Evolutionary conservation across 148 eudicot species (phyloP).

Genomic region (Agrostemma githago): DNA sequence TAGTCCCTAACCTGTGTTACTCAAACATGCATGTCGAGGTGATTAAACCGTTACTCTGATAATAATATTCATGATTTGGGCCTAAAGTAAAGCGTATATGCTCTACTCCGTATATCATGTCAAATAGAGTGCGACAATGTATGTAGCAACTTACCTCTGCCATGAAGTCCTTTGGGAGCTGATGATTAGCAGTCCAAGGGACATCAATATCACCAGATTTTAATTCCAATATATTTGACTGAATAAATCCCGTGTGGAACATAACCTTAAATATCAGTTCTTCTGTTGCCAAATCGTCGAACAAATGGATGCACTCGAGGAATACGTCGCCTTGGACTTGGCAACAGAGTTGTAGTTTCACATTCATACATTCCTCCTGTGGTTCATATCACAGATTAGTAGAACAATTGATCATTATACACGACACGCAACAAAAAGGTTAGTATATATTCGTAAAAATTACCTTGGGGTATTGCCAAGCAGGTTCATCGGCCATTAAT

Average conservation of each 20-base stretch:
- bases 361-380: conserved; percentile 58
- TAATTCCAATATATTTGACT: conserved; percentile 40
- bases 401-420: conserved; percentile 1
- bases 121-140: too few relatives aligned
- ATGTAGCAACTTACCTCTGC: conserved; percentile 34
- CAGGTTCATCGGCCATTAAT: conserved; percentile 29
- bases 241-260: conserved; percentile 63
- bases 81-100: neutral
- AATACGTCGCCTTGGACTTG: conserved; percentile 60
- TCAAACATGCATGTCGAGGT: too few relatives aligned
- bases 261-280: conserved; percentile 53
- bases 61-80: neutral
- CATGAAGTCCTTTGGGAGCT: conserved; percentile 44
- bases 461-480: conserved; percentile 46
- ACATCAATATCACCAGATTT: conserved; percentile 42
- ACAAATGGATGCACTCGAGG: conserved; percentile 58
- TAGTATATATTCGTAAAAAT: neutral
- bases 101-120: too few relatives aligned
- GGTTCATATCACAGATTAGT: conserved; percentile 10
- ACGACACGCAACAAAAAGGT: neutral
- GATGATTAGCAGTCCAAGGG: conserved; percentile 42
- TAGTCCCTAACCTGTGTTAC: too few relatives aligned
- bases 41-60: too few relatives aligned
- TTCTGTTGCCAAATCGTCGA: conserved; percentile 41
- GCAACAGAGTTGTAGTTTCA: conserved; percentile 46